phyloP scores from a whole-genome alignment of 2,329 filamentous ascomycete species.

The Scedosporium minutisporum region DNA sequence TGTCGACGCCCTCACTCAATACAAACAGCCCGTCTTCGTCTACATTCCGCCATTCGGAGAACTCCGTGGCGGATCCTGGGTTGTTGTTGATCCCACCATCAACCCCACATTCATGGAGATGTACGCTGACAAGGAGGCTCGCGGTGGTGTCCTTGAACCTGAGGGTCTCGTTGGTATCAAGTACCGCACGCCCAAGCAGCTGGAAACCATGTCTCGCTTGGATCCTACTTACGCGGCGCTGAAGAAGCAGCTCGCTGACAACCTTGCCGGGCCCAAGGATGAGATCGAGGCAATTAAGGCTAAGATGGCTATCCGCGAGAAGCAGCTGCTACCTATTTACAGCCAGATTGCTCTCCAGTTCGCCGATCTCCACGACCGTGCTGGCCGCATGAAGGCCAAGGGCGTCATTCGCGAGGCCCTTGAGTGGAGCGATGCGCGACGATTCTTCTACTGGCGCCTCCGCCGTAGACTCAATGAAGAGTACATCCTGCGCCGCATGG shows the following conservation, averaged over 20 bases:
- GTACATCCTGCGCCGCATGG: conserved; percentile 88
- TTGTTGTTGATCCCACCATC: conserved; percentile 97
- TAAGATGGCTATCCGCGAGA: conserved; percentile 77
- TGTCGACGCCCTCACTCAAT: conserved; percentile 95
- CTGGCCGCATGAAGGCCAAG: conserved; percentile 98
- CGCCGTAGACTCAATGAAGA: conserved; percentile 95
- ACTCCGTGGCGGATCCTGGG: conserved; percentile 97
- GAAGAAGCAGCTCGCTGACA: conserved; percentile 65
- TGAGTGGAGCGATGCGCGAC: conserved; percentile 78
- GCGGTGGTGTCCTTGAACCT: conserved; percentile 93
- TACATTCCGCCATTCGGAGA: conserved; percentile 97
- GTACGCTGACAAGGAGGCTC: conserved; percentile 93
- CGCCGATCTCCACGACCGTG: conserved; percentile 91
- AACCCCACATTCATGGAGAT: conserved; percentile 97
- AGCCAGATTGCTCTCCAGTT: conserved; percentile 93
- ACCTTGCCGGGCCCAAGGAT: conserved; percentile 56
- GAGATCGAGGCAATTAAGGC: conserved; percentile 70
- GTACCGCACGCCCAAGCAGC: conserved; percentile 93
- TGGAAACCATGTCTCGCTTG: conserved; percentile 92
- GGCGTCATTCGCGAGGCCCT: conserved; percentile 77
- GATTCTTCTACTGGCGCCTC: conserved; percentile 99
- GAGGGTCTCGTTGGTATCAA: conserved; percentile 99
- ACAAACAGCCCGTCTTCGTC: conserved; percentile 96
- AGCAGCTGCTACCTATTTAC: conserved; percentile 85
- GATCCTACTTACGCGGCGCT: conserved; percentile 76